Percentiles rank a stretch among this genome's conserved stretches.
These are phyloP conservation scores for Geotrichum reessii DNA, from an alignment of 1,139 yeast species.

Conservation along the genomic window DNA sequence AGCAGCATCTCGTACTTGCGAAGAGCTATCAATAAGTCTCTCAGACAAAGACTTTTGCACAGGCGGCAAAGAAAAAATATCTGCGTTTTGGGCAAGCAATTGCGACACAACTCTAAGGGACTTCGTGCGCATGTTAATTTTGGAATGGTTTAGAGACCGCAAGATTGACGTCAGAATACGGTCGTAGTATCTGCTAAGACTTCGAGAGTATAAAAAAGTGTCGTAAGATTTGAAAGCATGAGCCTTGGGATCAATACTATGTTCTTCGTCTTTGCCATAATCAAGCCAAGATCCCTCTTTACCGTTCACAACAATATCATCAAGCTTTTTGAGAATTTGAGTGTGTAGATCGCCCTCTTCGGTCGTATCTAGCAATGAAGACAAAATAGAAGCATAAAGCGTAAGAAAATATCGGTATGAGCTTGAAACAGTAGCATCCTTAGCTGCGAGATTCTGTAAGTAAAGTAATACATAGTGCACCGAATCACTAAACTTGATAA, in stretches of 20 bases:
- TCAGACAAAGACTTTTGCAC: constrained; percentile 51
- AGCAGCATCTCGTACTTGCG: constrained; percentile 71
- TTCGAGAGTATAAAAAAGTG: constrained; percentile 22
- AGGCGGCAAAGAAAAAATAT: constrained; percentile 44
- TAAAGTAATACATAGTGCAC: constrained; percentile 18
- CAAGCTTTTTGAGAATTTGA: constrained; percentile 4
- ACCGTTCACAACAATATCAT: constrained; percentile 15
- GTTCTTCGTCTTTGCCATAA: constrained; percentile 7
- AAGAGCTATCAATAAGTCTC: constrained; percentile 54
- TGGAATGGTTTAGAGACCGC: constrained; percentile 46
- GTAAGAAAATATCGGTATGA: constrained; percentile 21
- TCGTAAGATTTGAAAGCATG: constrained; percentile 16
- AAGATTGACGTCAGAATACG: constrained; percentile 48
- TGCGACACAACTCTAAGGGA: constrained; percentile 56
- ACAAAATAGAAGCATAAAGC: constrained; percentile 17
- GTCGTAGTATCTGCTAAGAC: constrained; percentile 46
- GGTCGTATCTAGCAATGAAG: constrained; percentile 14
- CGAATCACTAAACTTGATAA: constrained; percentile 14
- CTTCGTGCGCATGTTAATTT: constrained; percentile 57
- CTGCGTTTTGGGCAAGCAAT: constrained; percentile 49
- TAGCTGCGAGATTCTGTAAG: constrained; percentile 20
- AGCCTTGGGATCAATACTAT: constrained; percentile 1
- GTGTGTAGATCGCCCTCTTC: constrained; percentile 8
- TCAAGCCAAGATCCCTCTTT: constrained; percentile 21
- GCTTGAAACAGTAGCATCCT: constrained; percentile 20